These are phyloP conservation scores for Nissolia schottii DNA, from an alignment of 306 rosid species.

Conservation along the genomic window DNA sequence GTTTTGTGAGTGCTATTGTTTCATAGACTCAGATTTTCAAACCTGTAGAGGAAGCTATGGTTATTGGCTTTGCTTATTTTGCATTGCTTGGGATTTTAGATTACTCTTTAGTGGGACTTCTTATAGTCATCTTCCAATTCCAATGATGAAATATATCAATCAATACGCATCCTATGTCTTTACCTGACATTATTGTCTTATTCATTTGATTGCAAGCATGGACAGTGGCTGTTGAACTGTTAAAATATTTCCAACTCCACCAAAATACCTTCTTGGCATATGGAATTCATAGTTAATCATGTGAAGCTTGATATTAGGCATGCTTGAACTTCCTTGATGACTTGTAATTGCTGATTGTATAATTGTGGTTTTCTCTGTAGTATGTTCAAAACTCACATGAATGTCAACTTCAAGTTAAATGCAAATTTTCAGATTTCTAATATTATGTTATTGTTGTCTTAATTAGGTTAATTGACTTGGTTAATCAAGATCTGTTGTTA, in stretches of 20 bases:
- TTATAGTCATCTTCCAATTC: background rate
- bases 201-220: background rate
- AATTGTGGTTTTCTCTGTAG: constrained; percentile 9
- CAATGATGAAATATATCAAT: background rate
- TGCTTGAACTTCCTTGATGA: background rate
- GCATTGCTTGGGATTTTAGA: background rate
- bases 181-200: background rate
- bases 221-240: background rate
- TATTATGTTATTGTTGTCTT: constrained; percentile 14
- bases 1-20: background rate
- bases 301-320: constrained; percentile 1
- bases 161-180: background rate
- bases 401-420: constrained; percentile 4
- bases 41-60: background rate
- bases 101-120: background rate
- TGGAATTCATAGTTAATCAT: constrained; percentile 6
- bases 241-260: background rate
- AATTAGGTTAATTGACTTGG: constrained; percentile 79
- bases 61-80: constrained; percentile 1
- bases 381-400: constrained; percentile 18
- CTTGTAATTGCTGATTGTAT: background rate
- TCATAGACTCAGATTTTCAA: background rate
- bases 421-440: constrained; percentile 14
- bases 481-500: constrained; percentile 82
- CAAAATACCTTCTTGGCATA: background rate